Percentiles rank a stretch among this genome's conserved stretches.
phyloP scores from a whole-genome alignment of 2,329 filamentous ascomycete genomes.

The Xylaria sp. region DNA sequence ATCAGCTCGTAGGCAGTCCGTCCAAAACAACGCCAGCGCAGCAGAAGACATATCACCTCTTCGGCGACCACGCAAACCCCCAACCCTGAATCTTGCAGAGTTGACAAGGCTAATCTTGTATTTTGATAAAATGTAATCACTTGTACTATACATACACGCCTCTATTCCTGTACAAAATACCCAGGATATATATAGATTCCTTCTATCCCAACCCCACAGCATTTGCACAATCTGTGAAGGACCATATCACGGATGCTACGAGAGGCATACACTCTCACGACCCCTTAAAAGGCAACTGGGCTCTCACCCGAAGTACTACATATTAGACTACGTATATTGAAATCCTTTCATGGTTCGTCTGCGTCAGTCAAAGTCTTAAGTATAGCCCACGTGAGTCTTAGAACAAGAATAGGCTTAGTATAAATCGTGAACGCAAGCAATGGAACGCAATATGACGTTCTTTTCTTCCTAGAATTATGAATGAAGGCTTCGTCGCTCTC shows the following conservation, averaged over 20 bases:
- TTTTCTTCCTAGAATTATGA: background rate
- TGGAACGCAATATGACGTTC: background rate
- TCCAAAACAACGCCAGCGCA: slow-evolving; percentile 42
- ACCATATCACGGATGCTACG: too few relatives aligned
- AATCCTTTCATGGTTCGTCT: background rate
- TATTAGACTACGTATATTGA: background rate
- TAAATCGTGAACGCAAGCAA: too few relatives aligned
- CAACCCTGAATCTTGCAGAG: background rate
- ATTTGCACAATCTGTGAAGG: background rate
- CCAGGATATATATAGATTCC: background rate
- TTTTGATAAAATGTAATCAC: background rate
- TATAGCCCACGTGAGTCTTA: background rate
- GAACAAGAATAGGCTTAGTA: background rate
- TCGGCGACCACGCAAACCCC: slow-evolving; percentile 4
- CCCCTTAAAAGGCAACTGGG: background rate
- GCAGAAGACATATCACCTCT: slow-evolving; percentile 44
- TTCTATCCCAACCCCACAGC: background rate
- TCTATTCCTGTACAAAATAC: background rate
- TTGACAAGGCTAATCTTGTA: background rate
- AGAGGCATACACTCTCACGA: too few relatives aligned
- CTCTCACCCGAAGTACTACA: background rate
- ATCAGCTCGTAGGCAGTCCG: slow-evolving; percentile 84
- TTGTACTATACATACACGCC: slow-evolving; percentile 10
- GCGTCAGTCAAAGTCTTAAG: background rate
- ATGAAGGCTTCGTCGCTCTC: slow-evolving; percentile 15